A percentile compares a stretch with the other conserved stretches of the same genome.
phyloP scores from a whole-genome alignment of 2,329 filamentous ascomycete genomes.

The Seiridium unicorne region DNA sequence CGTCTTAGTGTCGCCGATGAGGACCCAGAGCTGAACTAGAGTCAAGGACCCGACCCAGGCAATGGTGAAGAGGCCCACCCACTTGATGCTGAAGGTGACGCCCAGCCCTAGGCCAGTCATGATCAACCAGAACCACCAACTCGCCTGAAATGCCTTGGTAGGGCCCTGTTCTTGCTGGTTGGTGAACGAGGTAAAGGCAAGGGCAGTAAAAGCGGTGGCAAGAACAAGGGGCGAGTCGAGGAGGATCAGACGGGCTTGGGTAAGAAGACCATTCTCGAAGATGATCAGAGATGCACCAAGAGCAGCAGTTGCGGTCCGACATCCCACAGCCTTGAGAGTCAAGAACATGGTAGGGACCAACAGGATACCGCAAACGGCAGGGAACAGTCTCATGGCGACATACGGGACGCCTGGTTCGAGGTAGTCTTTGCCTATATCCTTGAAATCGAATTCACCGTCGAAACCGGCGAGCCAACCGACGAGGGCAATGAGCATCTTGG shows the following conservation, averaged over 20 bases:
- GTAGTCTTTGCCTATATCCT: conserved; percentile 99
- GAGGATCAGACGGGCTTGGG: conserved; percentile 91
- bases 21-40: conserved; percentile 87
- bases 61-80: conserved; percentile 98
- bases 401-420: conserved; percentile 92
- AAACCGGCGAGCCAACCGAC: conserved; percentile 95
- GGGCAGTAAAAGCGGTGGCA: conserved; percentile 86
- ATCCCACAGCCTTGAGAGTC: conserved; percentile 87
- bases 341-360: conserved; percentile 92
- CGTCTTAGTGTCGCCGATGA: conserved; percentile 84
- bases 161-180: conserved; percentile 97
- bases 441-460: conserved; percentile 95
- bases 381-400: conserved; percentile 93
- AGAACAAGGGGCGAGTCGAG: conserved; percentile 93
- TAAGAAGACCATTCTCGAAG: conserved; percentile 95
- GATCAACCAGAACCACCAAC: conserved; percentile 98
- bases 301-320: conserved; percentile 79
- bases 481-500: conserved; percentile 93
- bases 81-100: conserved; percentile 93
- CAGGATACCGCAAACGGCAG: conserved; percentile 83
- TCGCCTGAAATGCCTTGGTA: conserved; percentile 78
- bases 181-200: conserved; percentile 88
- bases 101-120: conserved; percentile 85
- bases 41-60: conserved; percentile 96
- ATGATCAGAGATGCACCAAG: conserved; percentile 85